Evolutionary conservation across 1,139 yeast species (phyloP).

Genomic region (Candida glucosophila): DNA sequence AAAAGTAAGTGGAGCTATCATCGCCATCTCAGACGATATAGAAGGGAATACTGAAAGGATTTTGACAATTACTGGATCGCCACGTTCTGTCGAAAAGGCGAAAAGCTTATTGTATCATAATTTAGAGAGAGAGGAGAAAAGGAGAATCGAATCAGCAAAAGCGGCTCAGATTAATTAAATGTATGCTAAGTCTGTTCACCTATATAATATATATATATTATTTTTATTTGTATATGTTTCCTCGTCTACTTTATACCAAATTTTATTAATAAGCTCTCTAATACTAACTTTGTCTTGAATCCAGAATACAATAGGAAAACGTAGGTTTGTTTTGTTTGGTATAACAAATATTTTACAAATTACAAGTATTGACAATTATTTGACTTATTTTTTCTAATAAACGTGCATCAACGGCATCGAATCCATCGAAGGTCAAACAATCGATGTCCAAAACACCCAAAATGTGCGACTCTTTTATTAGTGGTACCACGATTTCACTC

Average conservation of each 20-base stretch:
- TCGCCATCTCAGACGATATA: conserved; percentile 68
- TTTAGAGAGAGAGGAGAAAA: conserved; percentile 68
- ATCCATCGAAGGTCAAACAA: conserved; percentile 57
- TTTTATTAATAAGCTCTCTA: conserved; percentile 1
- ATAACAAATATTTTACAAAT: conserved; percentile 22
- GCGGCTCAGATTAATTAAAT: conserved; percentile 2
- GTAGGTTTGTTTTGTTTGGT: too few species aligned
- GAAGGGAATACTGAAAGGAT: conserved; percentile 58
- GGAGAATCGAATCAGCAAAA: conserved; percentile 39
- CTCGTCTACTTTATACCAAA: not conserved
- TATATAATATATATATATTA: not conserved
- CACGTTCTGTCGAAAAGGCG: conserved; percentile 62
- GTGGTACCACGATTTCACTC: conserved; percentile 90
- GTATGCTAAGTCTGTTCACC: conserved; percentile 1
- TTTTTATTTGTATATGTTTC: not conserved
- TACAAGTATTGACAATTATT: conserved; percentile 41
- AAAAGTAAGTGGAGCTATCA: conserved; percentile 70
- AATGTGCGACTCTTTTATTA: conserved; percentile 35
- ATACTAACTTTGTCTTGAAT: conserved; percentile 1
- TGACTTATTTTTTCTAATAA: conserved; percentile 54
- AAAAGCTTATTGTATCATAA: conserved; percentile 61
- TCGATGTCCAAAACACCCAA: conserved; percentile 85
- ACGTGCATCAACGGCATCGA: conserved; percentile 51
- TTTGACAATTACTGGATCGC: conserved; percentile 66
- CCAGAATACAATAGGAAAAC: not conserved